Evolutionary conservation across 2,329 filamentous ascomycete species (phyloP), one percentile per base, ranked within the genome.

Genomic region (Nigrospora osmanthi): DNA sequence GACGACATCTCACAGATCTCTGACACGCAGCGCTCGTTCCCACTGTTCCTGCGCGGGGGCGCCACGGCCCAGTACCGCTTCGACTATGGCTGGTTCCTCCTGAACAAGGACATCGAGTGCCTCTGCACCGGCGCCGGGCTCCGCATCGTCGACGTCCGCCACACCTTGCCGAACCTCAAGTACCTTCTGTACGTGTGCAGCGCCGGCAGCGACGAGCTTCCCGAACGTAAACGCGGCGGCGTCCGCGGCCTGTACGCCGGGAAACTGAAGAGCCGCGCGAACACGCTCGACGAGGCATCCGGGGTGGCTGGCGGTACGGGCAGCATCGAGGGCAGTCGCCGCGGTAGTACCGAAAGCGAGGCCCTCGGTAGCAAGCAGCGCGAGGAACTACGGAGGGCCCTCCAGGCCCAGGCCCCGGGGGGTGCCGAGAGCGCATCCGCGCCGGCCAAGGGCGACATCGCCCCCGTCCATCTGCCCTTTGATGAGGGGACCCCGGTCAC

Each of bases 11-110:
- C 66, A 11, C 51, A 66, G 17, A 55, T 70, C 3, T 55, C 34
- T 14, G 58, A 61, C 60, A 7, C 66, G 45, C 76, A 82, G 38
- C 73, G 83, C 43, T 82, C 81, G 6, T 98, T 95, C 56, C 93
- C 93, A 0, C 75, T 98, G 0, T 90, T 90, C 63, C 60, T 80
- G 0, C 66, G 75, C 2, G 76, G 78, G 14, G 77, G 76, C 65
- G 86, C 68, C n/a, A 76, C 58, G 3, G 80, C 89, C 0, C 81
- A 89, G 38, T 97, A 91, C 68, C 83, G 91, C 3, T 97, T 97
- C 63, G 91, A 97, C 56, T 98, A 97, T 62, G 93, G 76, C 11
- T 93, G 95, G 60, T 98, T 97, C 57, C 70, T 97, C n/a, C 75
- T 98, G 13, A 97, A 97, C 69, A 96, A 97, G 66, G 73, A 97